Evolutionary conservation across 1,284 basidiomycete genomes (phyloP).

Genomic region (Apiotrichum gamsii): DNA sequence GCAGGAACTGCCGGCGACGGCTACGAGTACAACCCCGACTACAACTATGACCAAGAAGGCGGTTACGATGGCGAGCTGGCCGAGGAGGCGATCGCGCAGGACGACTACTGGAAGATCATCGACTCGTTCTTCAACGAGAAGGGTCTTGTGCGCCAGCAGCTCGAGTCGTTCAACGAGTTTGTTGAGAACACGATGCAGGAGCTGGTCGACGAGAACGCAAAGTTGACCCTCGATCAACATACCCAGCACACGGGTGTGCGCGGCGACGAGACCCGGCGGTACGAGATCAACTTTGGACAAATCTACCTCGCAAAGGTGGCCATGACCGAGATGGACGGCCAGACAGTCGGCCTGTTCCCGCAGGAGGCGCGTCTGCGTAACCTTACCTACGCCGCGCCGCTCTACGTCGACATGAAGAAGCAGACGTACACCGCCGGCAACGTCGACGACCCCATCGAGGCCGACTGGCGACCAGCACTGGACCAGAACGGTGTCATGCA

Average conservation of each 20-base stretch:
- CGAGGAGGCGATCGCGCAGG: conserved; percentile 70
- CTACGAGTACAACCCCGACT: conserved; percentile 32
- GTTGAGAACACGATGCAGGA: conserved; percentile 99
- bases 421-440: conserved; percentile 71
- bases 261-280: conserved; percentile 71
- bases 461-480: conserved; percentile 63
- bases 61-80: conserved; percentile 49
- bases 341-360: conserved; percentile 89
- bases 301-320: conserved; percentile 94
- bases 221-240: conserved; percentile 91
- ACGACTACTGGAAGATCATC: conserved; percentile 94
- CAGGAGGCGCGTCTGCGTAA: conserved; percentile 94
- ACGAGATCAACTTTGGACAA: conserved; percentile 96
- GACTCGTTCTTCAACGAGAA: conserved; percentile 95
- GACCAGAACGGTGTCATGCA: conserved; percentile 59
- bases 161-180: conserved; percentile 98
- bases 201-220: conserved; percentile 90
- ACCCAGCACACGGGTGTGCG: conserved; percentile 88
- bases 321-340: conserved; percentile 92
- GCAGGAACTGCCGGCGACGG: conserved; percentile 24
- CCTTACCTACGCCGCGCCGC: conserved; percentile 68
- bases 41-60: conserved; percentile 23
- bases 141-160: conserved; percentile 94
- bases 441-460: conserved; percentile 63
- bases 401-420: conserved; percentile 96